Percentiles rank a stretch among this genome's conserved stretches.
Conservation (phyloP, 2,329 filamentous ascomycete genomes). For the Pseudogymnoascus verrucosus region DNA sequence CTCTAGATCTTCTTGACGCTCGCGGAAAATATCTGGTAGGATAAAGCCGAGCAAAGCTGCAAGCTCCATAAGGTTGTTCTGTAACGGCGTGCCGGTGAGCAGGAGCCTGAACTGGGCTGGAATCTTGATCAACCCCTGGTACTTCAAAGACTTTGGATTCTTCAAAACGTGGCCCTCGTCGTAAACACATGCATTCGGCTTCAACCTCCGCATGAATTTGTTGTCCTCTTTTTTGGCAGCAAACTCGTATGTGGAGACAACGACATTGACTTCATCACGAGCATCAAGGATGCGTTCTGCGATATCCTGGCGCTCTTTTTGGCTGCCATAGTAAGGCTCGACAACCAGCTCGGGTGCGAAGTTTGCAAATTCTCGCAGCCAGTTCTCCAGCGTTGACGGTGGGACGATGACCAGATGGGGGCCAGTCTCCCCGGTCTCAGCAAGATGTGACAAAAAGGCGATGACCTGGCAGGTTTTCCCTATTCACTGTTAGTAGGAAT, state of each 20-base stretch:
- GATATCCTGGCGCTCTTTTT: conserved; percentile 59
- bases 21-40: conserved; percentile 73
- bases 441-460: conserved; percentile 76
- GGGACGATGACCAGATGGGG: conserved; percentile 84
- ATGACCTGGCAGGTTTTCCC: conserved; percentile 93
- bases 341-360: conserved; percentile 76
- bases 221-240: conserved; percentile 50
- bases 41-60: conserved; percentile 90
- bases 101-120: conserved; percentile 76
- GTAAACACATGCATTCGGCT: conserved; percentile 57
- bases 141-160: conserved; percentile 75
- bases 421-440: conserved; percentile 59
- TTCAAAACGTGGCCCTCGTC: conserved; percentile 94
- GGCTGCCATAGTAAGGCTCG: conserved; percentile 60
- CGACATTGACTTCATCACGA: conserved; percentile 59
- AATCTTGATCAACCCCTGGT: conserved; percentile 70
- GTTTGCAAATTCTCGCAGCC: conserved; percentile 79
- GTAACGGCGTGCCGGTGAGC: conserved; percentile 82
- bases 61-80: conserved; percentile 91
- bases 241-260: conserved; percentile 66
- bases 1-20: conserved; percentile 69
- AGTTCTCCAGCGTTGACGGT: conserved; percentile 90
- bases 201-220: conserved; percentile 51
- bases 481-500: background rate
- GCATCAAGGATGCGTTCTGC: conserved; percentile 57